Percentiles rank a stretch among this genome's conserved stretches.
Conservation (phyloP, 1,284 basidiomycete species). For the Tylopilus microsporus region DNA sequence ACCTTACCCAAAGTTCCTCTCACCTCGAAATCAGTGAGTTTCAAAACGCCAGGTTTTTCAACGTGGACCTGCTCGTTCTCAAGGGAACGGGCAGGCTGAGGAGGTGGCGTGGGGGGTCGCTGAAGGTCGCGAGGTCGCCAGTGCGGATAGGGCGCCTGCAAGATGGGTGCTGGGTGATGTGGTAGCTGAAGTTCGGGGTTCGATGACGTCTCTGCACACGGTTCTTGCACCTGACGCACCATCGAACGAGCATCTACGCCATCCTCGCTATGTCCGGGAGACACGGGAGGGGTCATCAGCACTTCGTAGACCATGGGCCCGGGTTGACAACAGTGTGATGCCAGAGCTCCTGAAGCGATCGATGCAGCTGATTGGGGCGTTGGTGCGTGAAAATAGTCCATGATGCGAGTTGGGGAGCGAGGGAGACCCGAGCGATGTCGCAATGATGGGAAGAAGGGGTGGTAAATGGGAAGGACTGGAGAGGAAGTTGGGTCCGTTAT, state of each 20-base stretch:
- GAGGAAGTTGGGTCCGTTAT: slow-evolving; percentile 3
- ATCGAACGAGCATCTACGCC: slow-evolving; percentile 28
- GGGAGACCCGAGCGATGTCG: background rate
- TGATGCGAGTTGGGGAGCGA: slow-evolving; percentile 11
- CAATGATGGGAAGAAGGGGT: background rate
- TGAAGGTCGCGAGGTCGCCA: slow-evolving; percentile 17
- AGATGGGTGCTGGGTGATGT: slow-evolving; percentile 4
- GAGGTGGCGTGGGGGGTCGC: slow-evolving; percentile 29
- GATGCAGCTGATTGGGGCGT: slow-evolving; percentile 18
- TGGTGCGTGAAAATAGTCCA: slow-evolving; percentile 26
- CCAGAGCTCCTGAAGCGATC: slow-evolving; percentile 10
- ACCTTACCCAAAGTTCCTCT: slow-evolving; percentile 68
- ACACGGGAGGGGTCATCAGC: slow-evolving; percentile 57
- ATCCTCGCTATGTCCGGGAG: slow-evolving; percentile 43
- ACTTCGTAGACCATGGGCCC: slow-evolving; percentile 34
- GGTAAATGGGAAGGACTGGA: slow-evolving; percentile 3
- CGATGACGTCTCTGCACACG: slow-evolving; percentile 24
- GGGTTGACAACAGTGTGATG: slow-evolving; percentile 17
- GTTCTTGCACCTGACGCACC: slow-evolving; percentile 29
- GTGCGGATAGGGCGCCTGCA: slow-evolving; percentile 10
- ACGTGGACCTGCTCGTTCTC: slow-evolving; percentile 68
- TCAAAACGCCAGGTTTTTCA: slow-evolving; percentile 49
- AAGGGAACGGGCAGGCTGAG: slow-evolving; percentile 51
- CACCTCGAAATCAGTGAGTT: slow-evolving; percentile 74
- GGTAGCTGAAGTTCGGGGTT: slow-evolving; percentile 10